phyloP scores from a whole-genome alignment of 31 red algal species.

The Bonnemaisonia californica region DNA sequence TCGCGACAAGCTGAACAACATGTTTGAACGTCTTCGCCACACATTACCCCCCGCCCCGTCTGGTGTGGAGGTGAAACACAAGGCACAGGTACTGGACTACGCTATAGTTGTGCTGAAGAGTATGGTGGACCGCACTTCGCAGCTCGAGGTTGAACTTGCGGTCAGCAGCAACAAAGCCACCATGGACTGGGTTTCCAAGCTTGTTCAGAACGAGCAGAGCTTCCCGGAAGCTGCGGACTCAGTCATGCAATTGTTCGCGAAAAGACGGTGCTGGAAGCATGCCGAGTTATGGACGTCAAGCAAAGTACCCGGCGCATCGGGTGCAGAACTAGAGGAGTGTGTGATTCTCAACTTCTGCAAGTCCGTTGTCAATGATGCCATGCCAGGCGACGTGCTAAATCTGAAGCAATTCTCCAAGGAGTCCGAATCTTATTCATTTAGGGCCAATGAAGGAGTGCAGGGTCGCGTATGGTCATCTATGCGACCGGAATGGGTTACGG shows the following conservation, averaged over 20 bases:
- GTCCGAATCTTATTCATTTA: constrained; percentile 50
- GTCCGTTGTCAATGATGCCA: constrained; percentile 36
- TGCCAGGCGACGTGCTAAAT: not conserved
- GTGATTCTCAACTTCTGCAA: constrained; percentile 37
- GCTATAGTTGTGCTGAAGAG: constrained; percentile 59
- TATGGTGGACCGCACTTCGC: constrained; percentile 68
- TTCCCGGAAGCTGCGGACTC: constrained; percentile 72
- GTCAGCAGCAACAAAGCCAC: constrained; percentile 73
- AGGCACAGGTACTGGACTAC: constrained; percentile 89
- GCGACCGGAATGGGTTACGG: constrained; percentile 87
- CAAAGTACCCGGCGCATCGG: not conserved
- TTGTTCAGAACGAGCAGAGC: constrained; percentile 39
- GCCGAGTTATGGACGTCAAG: constrained; percentile 75
- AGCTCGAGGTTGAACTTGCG: constrained; percentile 80
- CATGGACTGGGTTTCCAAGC: constrained; percentile 71
- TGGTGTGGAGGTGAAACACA: constrained; percentile 77
- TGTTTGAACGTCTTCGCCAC: constrained; percentile 71
- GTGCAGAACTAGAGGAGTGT: constrained; percentile 16
- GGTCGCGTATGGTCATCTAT: constrained; percentile 83
- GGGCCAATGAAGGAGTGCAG: constrained; percentile 62
- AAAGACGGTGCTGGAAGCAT: constrained; percentile 60
- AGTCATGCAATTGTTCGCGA: constrained; percentile 72
- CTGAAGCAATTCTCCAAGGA: constrained; percentile 58
- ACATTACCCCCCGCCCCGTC: constrained; percentile 74
- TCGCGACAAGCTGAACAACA: constrained; percentile 78